phyloP scores from a whole-genome alignment of 1,284 basidiomycete species.

The Cryptococcus sp. region DNA sequence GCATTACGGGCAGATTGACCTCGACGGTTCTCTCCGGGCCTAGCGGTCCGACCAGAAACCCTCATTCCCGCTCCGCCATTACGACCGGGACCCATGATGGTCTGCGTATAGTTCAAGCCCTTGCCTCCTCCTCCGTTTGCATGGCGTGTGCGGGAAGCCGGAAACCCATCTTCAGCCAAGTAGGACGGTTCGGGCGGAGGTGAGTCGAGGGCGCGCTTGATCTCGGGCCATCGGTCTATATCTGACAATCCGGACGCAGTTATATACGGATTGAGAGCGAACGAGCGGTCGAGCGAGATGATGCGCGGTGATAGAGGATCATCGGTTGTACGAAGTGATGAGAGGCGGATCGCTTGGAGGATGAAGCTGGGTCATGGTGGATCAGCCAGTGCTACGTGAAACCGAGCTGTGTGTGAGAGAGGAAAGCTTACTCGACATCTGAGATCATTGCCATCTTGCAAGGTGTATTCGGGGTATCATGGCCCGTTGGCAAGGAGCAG shows the following conservation, averaged over 20 bases:
- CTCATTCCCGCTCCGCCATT: slow-evolving; percentile 69
- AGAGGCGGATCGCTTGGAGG: slow-evolving; percentile 78
- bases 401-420: slow-evolving; percentile 9
- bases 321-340: slow-evolving; percentile 82
- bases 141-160: not conserved
- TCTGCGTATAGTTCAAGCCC: slow-evolving; percentile 76
- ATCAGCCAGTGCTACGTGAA: not conserved
- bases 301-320: slow-evolving; percentile 79
- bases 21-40: slow-evolving; percentile 11
- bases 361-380: slow-evolving; percentile 64
- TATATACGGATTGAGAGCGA: slow-evolving; percentile 77
- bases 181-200: slow-evolving; percentile 60
- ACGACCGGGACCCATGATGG: slow-evolving; percentile 71
- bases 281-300: slow-evolving; percentile 66
- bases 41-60: slow-evolving; percentile 51
- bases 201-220: slow-evolving; percentile 58
- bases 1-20: slow-evolving; percentile 10
- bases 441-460: slow-evolving; percentile 50
- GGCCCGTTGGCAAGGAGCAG: not conserved
- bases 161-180: slow-evolving; percentile 4
- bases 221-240: slow-evolving; percentile 77
- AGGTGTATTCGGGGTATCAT: not conserved
- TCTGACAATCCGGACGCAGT: slow-evolving; percentile 75
- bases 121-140: slow-evolving; percentile 53
- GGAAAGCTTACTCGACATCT: slow-evolving; percentile 42